A percentile compares a stretch with the other conserved stretches of the same genome.
Evolutionary conservation across 345 rosid species (phyloP).

Genomic region (Eucalyptus tenuipes): DNA sequence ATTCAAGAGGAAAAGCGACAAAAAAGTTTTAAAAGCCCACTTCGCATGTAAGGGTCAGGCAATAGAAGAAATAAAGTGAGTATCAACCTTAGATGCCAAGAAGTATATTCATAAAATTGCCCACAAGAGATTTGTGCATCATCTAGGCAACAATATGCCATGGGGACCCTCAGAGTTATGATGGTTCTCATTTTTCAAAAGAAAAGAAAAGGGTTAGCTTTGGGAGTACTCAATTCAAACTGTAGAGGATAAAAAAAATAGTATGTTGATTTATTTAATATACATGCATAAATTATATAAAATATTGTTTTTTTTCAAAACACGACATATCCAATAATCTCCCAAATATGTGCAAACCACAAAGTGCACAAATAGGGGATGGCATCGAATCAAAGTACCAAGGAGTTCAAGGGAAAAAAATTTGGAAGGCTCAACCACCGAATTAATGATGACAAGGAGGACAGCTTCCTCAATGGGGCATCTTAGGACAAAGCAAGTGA

Average conservation of each 20-base stretch:
- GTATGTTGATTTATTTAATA: neutral
- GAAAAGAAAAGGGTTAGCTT: neutral
- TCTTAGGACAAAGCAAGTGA: neutral
- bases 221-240: neutral
- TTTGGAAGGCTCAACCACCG: neutral
- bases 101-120: neutral
- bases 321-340: neutral
- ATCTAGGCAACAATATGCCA: neutral
- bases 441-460: neutral
- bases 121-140: neutral
- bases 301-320: neutral
- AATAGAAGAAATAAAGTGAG: neutral
- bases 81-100: neutral
- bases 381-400: neutral
- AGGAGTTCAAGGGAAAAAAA: neutral
- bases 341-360: neutral
- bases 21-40: neutral
- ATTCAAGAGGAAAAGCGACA: neutral
- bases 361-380: neutral
- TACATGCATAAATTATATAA: neutral
- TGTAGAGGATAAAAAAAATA: neutral
- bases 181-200: neutral
- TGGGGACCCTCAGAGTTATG: neutral
- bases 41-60: rapidly evolving
- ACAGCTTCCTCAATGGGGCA: neutral